phyloP scores from a whole-genome alignment of 139 green algal species.

The Microglena sp. region DNA sequence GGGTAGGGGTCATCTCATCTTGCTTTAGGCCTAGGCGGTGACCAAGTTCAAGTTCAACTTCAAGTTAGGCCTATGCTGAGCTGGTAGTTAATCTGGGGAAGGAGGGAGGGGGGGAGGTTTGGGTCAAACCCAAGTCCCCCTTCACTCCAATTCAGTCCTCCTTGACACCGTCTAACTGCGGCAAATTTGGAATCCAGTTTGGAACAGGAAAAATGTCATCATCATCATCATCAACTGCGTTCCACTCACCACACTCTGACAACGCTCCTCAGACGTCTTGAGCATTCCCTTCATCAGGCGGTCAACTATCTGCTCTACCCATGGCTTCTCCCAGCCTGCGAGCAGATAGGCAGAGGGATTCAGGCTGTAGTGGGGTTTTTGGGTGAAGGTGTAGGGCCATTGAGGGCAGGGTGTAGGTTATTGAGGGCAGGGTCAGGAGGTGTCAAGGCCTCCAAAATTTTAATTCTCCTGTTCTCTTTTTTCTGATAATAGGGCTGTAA shows the following conservation, averaged over 20 bases:
- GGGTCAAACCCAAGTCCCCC: too few relatives aligned
- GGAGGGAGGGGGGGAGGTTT: neutral
- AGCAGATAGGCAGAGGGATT: neutral
- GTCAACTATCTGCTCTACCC: constrained; percentile 56
- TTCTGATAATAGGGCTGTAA: too few relatives aligned
- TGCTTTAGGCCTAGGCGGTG: too few relatives aligned
- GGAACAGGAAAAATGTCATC: too few relatives aligned
- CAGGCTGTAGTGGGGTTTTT: neutral
- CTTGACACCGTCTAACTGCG: too few relatives aligned
- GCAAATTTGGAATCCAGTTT: too few relatives aligned
- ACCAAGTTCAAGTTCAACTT: too few relatives aligned
- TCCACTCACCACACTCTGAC: constrained; percentile 42
- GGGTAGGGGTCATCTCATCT: constrained; percentile 51
- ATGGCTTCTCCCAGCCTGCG: constrained; percentile 53
- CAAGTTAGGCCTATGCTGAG: constrained; percentile 27
- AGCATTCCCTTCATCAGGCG: constrained; percentile 55
- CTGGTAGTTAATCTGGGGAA: constrained; percentile 37
- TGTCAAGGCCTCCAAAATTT: too few relatives aligned
- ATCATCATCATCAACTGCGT: too few relatives aligned
- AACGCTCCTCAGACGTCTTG: constrained; percentile 43
- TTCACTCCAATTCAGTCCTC: too few relatives aligned
- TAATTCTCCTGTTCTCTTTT: too few relatives aligned
- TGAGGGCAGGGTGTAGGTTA: neutral
- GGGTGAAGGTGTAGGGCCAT: neutral
- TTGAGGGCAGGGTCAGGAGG: neutral